These are phyloP conservation scores for Lobosporangium transversale DNA, from an alignment of 192 early-diverging fungal genomes.

Conservation along the genomic window DNA sequence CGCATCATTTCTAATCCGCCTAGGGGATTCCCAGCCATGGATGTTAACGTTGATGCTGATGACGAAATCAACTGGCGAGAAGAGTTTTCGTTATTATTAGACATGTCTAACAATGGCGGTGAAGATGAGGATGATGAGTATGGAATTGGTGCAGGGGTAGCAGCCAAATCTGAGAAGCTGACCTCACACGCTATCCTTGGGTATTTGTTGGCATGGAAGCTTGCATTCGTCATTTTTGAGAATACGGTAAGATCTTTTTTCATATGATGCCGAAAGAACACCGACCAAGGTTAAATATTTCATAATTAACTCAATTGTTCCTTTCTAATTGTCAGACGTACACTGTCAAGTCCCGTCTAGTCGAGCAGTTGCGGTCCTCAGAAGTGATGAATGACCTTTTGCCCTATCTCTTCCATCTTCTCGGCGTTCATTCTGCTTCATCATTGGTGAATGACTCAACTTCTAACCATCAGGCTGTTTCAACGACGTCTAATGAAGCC, in stretches of 20 bases:
- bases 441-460: conserved; percentile 49
- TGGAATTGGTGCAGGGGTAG: conserved; percentile 42
- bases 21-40: conserved; percentile 45
- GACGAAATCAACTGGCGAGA: conserved; percentile 30
- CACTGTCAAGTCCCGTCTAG: conserved; percentile 65
- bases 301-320: background rate
- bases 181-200: conserved; percentile 63
- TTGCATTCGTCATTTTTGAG: conserved; percentile 80
- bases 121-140: conserved; percentile 44
- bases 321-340: conserved; percentile 69
- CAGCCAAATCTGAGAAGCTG: conserved; percentile 33
- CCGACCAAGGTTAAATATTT: no score
- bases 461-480: conserved; percentile 23
- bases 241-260: conserved; percentile 68
- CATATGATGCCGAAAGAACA: no score
- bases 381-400: conserved; percentile 64
- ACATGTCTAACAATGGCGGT: background rate
- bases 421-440: conserved; percentile 63
- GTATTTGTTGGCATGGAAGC: conserved; percentile 77
- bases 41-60: conserved; percentile 48
- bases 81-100: conserved; percentile 31
- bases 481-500: background rate
- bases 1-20: conserved; percentile 38
- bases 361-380: conserved; percentile 64
- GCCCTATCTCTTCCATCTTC: conserved; percentile 68